phyloP scores from a whole-genome alignment of 441 rosid genomes.

The Adansonia grandidieri region DNA sequence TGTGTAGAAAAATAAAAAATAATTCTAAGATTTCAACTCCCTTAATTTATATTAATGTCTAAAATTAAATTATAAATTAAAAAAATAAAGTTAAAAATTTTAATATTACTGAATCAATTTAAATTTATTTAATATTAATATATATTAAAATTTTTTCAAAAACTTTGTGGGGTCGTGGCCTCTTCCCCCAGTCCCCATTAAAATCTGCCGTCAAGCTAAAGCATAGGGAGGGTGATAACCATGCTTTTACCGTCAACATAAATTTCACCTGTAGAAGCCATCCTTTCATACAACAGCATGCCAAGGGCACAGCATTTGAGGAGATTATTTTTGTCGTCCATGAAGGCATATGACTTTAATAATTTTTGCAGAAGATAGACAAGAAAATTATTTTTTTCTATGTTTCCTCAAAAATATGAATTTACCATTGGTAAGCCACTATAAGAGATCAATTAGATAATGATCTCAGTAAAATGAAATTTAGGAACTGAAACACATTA shows the following conservation, averaged over 20 bases:
- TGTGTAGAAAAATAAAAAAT: too few relatives aligned
- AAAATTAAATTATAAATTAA: too few relatives aligned
- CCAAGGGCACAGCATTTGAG: background rate
- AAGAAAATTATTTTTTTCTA: background rate
- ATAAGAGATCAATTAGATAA: background rate
- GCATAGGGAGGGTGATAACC: background rate
- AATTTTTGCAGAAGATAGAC: background rate
- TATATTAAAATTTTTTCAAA: too few relatives aligned
- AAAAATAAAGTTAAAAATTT: too few relatives aligned
- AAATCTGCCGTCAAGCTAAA: background rate
- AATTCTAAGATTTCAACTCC: too few relatives aligned
- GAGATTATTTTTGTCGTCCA: background rate
- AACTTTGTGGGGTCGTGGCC: too few relatives aligned
- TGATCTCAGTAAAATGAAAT: background rate
- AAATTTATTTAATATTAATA: too few relatives aligned
- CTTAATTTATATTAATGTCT: too few relatives aligned
- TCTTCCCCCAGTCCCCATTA: too few relatives aligned
- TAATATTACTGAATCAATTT: too few relatives aligned
- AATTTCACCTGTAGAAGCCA: background rate
- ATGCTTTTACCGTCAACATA: background rate
- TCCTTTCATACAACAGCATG: background rate
- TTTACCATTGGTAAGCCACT: background rate
- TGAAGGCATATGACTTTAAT: background rate
- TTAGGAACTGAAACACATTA: background rate
- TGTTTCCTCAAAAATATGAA: background rate